Base-by-base conservation (phyloP, 179 eudicot genomes). In the Patellifolia procumbens region DNA sequence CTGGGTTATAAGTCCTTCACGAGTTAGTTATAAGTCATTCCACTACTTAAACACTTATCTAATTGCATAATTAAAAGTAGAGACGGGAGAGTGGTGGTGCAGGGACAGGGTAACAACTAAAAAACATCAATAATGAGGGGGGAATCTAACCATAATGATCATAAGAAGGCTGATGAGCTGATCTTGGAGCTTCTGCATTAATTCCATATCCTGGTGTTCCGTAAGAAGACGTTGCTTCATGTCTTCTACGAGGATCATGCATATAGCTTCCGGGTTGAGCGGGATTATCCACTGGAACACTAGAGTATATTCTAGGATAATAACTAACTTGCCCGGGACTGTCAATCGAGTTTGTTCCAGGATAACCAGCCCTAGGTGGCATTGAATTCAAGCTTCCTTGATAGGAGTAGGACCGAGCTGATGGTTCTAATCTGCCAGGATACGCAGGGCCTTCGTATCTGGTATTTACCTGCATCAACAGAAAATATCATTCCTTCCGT, bases 401-500 rank as follows among this genome's bases (percentile, higher is more conserved):
- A 34, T 72, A 43, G 45, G 22, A 58, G 31, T 8, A 20, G 16
- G 68, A n/a, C 8, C 69, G 58, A 72, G 76, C 64, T 29, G 19
- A 32, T 58, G 88, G 64, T 31, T 81, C 73, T 28, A 34, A 43
- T 81, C 66, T 56, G 26, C 76, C 70, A 68, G 81, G 55, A 22
- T 58, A 65, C 39, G 20, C 79, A 67, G 67, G 59, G 3, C 81
- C 32, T 16, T 65, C 6, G 73, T 62, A 26, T 31, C 67, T 70
- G 58, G 67, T 59, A 59, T 70, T 49, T 48, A 66, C 80, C 89
- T 84, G 85, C 29, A 71, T 26, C 11, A 24, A 58, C n/a, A 58
- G 19, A 37, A 15, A 26, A 28, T 58, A 20, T 58, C 63, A 10
- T 24, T 26, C 13, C 12, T 15, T 19, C 29, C n/a, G 29, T 48